Conservation (phyloP, 768 basidiomycete genomes). For the Lentinula boryana region DNA sequence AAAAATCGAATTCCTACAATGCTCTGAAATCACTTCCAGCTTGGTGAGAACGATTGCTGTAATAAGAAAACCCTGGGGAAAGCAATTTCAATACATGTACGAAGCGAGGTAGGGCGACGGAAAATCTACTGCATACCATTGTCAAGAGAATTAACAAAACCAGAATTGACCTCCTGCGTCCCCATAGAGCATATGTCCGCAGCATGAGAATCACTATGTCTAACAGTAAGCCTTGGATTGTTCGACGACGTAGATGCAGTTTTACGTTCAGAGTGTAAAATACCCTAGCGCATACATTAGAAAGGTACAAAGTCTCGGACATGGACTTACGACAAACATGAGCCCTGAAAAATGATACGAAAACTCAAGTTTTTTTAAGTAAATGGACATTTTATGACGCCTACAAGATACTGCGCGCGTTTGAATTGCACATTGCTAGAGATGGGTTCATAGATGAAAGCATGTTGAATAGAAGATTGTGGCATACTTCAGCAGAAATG, state of each 20-base stretch:
- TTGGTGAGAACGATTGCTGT: background rate
- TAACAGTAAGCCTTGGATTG: background rate
- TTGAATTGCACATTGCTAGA: background rate
- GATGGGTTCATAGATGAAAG: background rate
- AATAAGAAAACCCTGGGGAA: background rate
- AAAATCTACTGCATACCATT: constrained; percentile 12
- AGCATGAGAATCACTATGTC: constrained; percentile 30
- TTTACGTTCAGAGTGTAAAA: background rate
- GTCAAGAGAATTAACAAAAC: constrained; percentile 23
- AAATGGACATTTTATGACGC: background rate
- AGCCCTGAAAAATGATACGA: background rate
- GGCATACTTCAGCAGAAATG: background rate
- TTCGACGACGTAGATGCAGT: background rate
- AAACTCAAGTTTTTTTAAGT: too few species aligned
- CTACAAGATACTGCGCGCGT: background rate
- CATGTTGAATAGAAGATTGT: background rate
- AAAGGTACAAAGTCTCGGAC: background rate
- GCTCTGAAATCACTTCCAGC: background rate
- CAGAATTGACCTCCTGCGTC: constrained; percentile 26
- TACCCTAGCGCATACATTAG: background rate
- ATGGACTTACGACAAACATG: background rate
- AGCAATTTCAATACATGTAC: background rate
- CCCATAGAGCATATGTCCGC: constrained; percentile 41
- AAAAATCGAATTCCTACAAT: background rate
- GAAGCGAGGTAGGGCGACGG: background rate